Percentiles rank a stretch among this genome's conserved stretches.
Conservation (phyloP, 2,329 filamentous ascomycete species). For the Colletotrichum echinochloae region DNA sequence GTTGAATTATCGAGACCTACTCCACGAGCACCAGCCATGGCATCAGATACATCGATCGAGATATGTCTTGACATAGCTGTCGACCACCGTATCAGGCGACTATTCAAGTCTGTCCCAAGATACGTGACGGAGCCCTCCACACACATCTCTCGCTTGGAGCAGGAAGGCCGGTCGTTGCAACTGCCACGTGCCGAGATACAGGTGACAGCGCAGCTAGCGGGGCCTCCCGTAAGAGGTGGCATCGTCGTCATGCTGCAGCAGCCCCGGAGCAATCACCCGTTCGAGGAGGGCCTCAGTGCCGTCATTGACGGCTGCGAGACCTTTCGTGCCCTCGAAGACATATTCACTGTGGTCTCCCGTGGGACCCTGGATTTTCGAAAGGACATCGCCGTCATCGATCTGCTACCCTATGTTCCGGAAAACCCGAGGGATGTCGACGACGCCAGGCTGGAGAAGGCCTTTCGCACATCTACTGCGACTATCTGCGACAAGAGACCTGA, state of each 20-base stretch:
- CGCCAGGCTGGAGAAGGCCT: neutral
- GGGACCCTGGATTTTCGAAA: neutral
- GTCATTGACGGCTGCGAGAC: constrained; percentile 42
- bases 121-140: neutral
- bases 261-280: constrained; percentile 41
- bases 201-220: constrained; percentile 38
- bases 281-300: constrained; percentile 35
- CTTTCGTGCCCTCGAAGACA: constrained; percentile 27
- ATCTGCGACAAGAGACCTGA: neutral
- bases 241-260: constrained; percentile 42
- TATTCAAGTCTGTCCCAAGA: neutral
- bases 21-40: neutral
- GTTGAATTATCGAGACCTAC: neutral
- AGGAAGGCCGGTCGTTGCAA: neutral
- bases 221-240: constrained; percentile 39
- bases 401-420: neutral
- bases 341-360: constrained; percentile 34
- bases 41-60: neutral
- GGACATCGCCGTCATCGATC: neutral
- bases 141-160: neutral
- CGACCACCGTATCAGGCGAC: neutral
- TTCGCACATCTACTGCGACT: neutral
- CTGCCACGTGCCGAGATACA: constrained; percentile 32
- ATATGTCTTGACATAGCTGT: neutral
- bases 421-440: neutral